A percentile compares a stretch with the other conserved stretches of the same genome.
Evolutionary conservation across 108 stramenopile species (phyloP).

Genomic region (Cyclostephanos invisitatus): DNA sequence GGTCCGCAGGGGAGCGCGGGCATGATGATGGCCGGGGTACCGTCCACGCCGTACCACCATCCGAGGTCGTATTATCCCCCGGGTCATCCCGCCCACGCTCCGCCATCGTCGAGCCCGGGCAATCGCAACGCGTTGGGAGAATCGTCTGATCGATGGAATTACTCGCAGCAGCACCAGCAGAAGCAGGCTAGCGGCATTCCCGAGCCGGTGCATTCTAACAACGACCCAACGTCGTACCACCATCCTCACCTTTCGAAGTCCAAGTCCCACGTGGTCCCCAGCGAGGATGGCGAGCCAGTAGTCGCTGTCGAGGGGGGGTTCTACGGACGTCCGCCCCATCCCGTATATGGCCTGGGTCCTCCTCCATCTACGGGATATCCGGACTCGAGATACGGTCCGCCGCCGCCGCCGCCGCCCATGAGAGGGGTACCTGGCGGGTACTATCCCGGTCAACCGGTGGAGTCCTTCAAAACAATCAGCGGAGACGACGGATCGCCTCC

Average conservation of each 20-base stretch:
- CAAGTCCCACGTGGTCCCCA: slow-evolving; percentile 21
- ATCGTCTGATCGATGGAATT: neutral
- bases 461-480: slow-evolving; percentile 2
- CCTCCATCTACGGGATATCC: slow-evolving; percentile 10
- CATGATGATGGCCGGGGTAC: neutral
- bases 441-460: neutral
- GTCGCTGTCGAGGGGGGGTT: slow-evolving; percentile 1
- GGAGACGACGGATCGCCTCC: slow-evolving; percentile 9
- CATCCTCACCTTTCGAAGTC: neutral
- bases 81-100: neutral
- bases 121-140: neutral
- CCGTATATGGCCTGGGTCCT: slow-evolving; percentile 8
- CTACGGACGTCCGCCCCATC: slow-evolving; percentile 3
- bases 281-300: slow-evolving; percentile 7
- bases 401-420: neutral
- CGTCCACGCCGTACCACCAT: neutral
- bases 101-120: too few relatives aligned
- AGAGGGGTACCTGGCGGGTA: neutral
- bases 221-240: neutral
- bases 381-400: slow-evolving; percentile 3
- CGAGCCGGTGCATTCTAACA: slow-evolving; percentile 4
- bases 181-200: neutral
- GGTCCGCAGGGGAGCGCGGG: neutral
- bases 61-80: slow-evolving; percentile 6
- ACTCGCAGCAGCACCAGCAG: neutral